Evolutionary conservation across 2,329 filamentous ascomycete species (phyloP).

Genomic region (Beauveria sp.): DNA sequence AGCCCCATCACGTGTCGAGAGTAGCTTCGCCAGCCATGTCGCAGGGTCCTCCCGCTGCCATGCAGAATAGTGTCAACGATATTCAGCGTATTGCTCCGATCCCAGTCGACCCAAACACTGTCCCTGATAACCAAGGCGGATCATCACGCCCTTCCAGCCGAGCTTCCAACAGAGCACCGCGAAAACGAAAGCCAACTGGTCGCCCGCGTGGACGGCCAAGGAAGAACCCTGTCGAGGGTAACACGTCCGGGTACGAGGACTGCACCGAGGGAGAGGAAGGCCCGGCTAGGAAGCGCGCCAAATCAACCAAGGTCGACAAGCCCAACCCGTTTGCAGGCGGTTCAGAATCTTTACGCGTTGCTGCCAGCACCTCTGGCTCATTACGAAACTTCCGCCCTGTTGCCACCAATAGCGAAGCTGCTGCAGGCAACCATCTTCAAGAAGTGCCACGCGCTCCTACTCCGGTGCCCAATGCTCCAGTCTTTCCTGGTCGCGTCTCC

Average conservation of each 20-base stretch:
- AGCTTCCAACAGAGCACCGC: conserved; percentile 38
- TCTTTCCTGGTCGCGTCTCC: conserved; percentile 19
- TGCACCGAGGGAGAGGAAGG: conserved; percentile 53
- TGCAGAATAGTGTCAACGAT: conserved; percentile 20
- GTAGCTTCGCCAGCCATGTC: conserved; percentile 31
- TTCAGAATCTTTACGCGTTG: conserved; percentile 76
- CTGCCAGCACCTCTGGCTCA: conserved; percentile 82
- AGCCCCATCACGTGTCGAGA: conserved; percentile 25
- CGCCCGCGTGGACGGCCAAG: conserved; percentile 48
- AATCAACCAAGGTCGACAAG: conserved; percentile 64
- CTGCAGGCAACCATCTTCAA: conserved; percentile 49
- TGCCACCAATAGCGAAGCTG: conserved; percentile 38
- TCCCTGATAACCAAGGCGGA: conserved; percentile 15
- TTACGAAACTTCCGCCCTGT: conserved; percentile 77
- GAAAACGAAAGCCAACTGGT: conserved; percentile 40
- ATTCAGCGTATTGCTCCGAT: conserved; percentile 28
- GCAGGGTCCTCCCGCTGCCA: conserved; percentile 19
- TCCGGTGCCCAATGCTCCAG: conserved; percentile 56
- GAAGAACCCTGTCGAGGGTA: conserved; percentile 51
- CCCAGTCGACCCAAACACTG: conserved; percentile 20
- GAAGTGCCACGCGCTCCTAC: conserved; percentile 71
- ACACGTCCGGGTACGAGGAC: conserved; percentile 68
- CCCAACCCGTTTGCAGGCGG: conserved; percentile 64
- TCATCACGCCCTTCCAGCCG: conserved; percentile 54
- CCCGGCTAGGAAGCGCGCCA: conserved; percentile 62